These are phyloP conservation scores for Alisma plantagoaquatica DNA, from an alignment of 106 monocot genomes.

Conservation along the genomic window DNA sequence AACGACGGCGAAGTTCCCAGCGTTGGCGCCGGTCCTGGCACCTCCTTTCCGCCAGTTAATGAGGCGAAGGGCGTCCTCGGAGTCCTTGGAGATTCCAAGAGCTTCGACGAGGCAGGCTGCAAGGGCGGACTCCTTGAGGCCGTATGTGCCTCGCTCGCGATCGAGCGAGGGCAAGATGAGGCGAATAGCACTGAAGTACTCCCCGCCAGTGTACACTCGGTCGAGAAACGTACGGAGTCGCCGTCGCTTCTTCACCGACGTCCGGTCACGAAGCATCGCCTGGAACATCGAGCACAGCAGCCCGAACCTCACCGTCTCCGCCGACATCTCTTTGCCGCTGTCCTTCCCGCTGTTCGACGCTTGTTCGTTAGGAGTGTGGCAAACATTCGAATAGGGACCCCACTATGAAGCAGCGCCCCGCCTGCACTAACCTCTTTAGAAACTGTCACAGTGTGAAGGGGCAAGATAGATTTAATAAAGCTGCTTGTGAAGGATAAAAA, in stretches of 20 bases:
- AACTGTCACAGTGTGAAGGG: too few species aligned
- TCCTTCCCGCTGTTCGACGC: too few species aligned
- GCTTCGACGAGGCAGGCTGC: slow-evolving; percentile 72
- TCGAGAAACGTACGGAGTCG: slow-evolving; percentile 82
- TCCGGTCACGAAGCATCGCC: slow-evolving; percentile 76
- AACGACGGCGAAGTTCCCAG: slow-evolving; percentile 81
- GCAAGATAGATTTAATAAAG: too few species aligned
- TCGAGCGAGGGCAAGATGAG: slow-evolving; percentile 80
- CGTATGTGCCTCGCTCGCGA: slow-evolving; percentile 90
- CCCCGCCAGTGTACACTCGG: slow-evolving; percentile 57
- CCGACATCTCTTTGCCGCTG: slow-evolving; percentile 85
- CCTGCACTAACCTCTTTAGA: too few species aligned
- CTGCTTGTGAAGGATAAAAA: too few species aligned
- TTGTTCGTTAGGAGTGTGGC: too few species aligned
- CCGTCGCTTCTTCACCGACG: slow-evolving; percentile 69
- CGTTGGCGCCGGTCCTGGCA: slow-evolving; percentile 61
- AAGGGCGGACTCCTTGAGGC: slow-evolving; percentile 77
- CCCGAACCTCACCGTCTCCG: slow-evolving; percentile 64
- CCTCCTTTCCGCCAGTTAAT: slow-evolving; percentile 92
- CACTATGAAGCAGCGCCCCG: too few species aligned
- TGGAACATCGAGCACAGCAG: slow-evolving; percentile 91
- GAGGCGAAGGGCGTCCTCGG: slow-evolving; percentile 73
- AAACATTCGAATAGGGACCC: too few species aligned
- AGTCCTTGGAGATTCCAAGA: slow-evolving; percentile 80
- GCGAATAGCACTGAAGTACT: slow-evolving; percentile 83